Evolutionary conservation across 495 filamentous ascomycete species (phyloP).

Genomic region (Penicillium verhagenii): DNA sequence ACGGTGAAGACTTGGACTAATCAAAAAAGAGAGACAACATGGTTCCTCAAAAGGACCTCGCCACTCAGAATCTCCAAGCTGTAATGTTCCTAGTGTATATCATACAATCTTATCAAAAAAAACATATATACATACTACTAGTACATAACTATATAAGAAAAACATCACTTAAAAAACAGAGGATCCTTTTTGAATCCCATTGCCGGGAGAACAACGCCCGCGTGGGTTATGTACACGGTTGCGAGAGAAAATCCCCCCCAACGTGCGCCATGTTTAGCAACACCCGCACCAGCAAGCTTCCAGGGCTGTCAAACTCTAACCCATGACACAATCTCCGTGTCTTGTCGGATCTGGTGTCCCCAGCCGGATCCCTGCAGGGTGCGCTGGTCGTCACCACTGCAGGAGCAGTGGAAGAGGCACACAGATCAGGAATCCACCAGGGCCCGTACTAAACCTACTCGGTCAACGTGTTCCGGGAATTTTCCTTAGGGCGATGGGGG

Average conservation of each 20-base stretch:
- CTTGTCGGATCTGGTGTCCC: slow-evolving; percentile 10
- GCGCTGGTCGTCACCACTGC: background rate
- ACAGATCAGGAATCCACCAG: background rate
- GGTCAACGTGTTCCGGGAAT: background rate
- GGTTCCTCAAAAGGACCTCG: background rate
- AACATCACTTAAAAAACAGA: no score
- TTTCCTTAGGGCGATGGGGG: slow-evolving; percentile 1
- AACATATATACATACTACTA: no score
- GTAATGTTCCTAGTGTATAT: no score
- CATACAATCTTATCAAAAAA: no score
- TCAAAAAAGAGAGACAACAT: background rate
- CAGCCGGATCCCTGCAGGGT: slow-evolving; percentile 13
- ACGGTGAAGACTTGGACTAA: no score
- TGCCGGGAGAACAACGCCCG: background rate
- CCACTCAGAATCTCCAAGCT: no score
- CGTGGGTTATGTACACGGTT: background rate
- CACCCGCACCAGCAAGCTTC: background rate
- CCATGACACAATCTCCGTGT: slow-evolving; percentile 5
- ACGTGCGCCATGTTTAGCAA: background rate
- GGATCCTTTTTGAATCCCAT: no score
- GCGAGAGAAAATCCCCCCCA: background rate
- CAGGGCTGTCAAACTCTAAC: background rate
- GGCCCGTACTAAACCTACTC: no score
- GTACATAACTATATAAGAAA: no score
- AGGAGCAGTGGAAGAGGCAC: no score